phyloP scores from a whole-genome alignment of 345 rosid species.

The Euclidium syriacum region DNA sequence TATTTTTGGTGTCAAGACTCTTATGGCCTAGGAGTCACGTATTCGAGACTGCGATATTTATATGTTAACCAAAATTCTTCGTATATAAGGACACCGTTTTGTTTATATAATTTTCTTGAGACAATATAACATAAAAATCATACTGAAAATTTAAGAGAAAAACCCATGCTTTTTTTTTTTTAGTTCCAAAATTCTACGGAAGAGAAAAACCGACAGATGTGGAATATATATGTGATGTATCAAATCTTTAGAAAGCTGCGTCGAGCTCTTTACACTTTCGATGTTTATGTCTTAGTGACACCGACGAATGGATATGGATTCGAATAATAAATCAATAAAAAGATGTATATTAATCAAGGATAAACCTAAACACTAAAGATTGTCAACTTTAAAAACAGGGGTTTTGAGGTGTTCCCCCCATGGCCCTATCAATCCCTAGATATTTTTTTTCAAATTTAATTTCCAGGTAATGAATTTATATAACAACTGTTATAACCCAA shows the following conservation, averaged over 20 bases:
- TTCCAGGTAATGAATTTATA: neutral
- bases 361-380: neutral
- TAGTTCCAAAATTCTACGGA: neutral
- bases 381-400: neutral
- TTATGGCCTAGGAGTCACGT: too few species aligned
- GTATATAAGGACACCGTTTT: neutral
- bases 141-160: neutral
- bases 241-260: neutral
- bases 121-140: neutral
- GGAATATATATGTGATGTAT: constrained; percentile 1
- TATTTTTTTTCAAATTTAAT: neutral
- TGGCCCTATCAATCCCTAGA: neutral
- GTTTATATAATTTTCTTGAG: too few species aligned
- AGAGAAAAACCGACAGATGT: neutral
- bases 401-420: neutral
- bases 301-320: constrained; percentile 3
- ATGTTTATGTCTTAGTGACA: neutral
- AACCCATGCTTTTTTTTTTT: neutral
- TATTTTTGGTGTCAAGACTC: too few species aligned
- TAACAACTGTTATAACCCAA: neutral
- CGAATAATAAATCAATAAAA: neutral
- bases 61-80: neutral
- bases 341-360: neutral
- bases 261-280: neutral
- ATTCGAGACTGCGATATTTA: too few species aligned